These are phyloP conservation scores for Trametes hirsuta DNA, from an alignment of 1,284 basidiomycete species.

Conservation along the genomic window DNA sequence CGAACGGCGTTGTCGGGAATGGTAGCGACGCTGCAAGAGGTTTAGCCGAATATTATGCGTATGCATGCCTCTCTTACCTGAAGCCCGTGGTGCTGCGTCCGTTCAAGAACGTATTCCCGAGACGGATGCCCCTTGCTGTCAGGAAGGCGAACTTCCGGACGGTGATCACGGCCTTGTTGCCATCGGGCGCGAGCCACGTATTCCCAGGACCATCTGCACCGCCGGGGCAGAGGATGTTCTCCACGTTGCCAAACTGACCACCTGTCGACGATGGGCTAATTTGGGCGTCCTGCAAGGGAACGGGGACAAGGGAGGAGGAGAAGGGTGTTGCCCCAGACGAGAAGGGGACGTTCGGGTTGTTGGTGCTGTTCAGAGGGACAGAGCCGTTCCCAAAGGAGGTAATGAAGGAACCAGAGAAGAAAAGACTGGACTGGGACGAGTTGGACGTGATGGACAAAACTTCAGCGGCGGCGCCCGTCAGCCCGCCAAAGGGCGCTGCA, in stretches of 20 bases:
- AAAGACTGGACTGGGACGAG: conserved; percentile 71
- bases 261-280: conserved; percentile 73
- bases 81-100: conserved; percentile 86
- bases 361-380: conserved; percentile 57
- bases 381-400: conserved; percentile 70
- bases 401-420: conserved; percentile 89
- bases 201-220: conserved; percentile 80
- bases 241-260: conserved; percentile 68
- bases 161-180: conserved; percentile 71
- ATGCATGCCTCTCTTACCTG: conserved; percentile 56
- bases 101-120: conserved; percentile 88
- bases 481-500: conserved; percentile 79
- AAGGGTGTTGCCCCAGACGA: conserved; percentile 82
- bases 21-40: conserved; percentile 66
- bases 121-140: conserved; percentile 77
- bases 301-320: conserved; percentile 88
- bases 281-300: conserved; percentile 71
- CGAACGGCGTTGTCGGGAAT: conserved; percentile 88
- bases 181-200: conserved; percentile 85
- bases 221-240: conserved; percentile 83
- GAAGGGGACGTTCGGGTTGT: conserved; percentile 78
- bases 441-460: conserved; percentile 83
- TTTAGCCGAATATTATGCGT: conserved; percentile 4
- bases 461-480: conserved; percentile 69
- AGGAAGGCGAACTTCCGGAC: conserved; percentile 75